Base-by-base conservation (phyloP, 768 basidiomycete species). In the Gloeophyllum trabeum region DNA sequence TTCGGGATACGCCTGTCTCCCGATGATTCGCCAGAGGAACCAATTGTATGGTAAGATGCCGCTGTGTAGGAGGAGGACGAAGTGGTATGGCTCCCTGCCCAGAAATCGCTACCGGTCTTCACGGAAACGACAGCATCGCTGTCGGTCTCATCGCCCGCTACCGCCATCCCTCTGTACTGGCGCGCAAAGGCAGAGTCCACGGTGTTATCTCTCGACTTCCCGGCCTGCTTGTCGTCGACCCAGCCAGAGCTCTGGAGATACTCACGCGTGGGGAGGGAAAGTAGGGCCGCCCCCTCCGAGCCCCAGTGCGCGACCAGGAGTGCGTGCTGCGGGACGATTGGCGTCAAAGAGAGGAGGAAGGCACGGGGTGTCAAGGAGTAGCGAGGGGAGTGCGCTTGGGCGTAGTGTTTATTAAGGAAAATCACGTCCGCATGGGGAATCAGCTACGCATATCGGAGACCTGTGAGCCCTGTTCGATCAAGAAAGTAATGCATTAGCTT, bases 181-280 rank as follows among this genome's bases (percentile, higher is more conserved):
- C 28, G 10, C 10, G 28, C 28, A 32, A 10, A 10, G 28, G 10
- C 16, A 32, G 28, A 32, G n/a, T n/a, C n/a, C 10, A 16, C 28
- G 28, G 10, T 16, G 16, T 32, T 32, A 32, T 32, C 28, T 10
- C 28, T 32, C 10, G 28, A 32, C 10, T 32, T 10, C n/a, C n/a
- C n/a, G n/a, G n/a, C n/a, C n/a, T n/a, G n/a, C n/a, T n/a, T 24
- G 1, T 75, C 71, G 44, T 78, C 79, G 2, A 81, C 74, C 85
- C 87, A 90, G 1, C 81, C 79, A 0, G 84, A 86, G 49, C 79
- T 79, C 48, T 91, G 88, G 55, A 88, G 85, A 58, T 90, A 91
- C 51, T 91, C 88, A 49, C 73, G 73, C 0, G 87, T 89, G 0
- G 87, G 88, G 5, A 90, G 59, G 13, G 82, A 86, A 42, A 90